Base-by-base conservation (phyloP, 371 early-diverging fungal genomes). In the Paraphysoderma sedebokerense region DNA sequence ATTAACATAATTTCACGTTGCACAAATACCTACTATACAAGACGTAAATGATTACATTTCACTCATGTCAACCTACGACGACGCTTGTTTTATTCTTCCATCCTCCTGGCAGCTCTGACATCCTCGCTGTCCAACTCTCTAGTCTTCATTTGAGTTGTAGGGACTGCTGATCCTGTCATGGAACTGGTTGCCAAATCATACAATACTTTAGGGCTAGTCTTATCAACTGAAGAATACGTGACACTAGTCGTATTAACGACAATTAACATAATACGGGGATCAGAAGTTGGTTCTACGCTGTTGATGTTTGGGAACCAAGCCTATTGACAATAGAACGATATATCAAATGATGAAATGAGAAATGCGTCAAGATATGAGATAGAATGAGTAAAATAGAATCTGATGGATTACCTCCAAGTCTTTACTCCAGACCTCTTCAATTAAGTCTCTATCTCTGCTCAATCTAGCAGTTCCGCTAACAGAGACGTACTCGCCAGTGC, bases 401-500 rank as follows among this genome's bases (percentile, higher is more conserved):
- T n/a, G n/a, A n/a, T n/a, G n/a, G n/a, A n/a, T n/a, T n/a, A n/a
- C n/a, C 40, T 9, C 17, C 1, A 5, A 5, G 40, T 39, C 40
- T 24, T 5, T 4, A 4, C 26, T 39, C 40, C 40, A 39, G 0
- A n/a, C 40, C 5, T 39, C 5, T 2, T 15, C n/a, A 28, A 39
- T 15, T 12, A 39, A 15, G 40, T n/a, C n/a, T 4, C n/a, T 7
- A 28, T 13, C 24, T 12, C n/a, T 28, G 1, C 11, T 5, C 17
- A 39, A 4, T 13, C 15, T n/a, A 6, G 64, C 72, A 11, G 38
- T 58, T 8, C 72, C 68, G 24, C 59, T 54, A 26, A 68, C 54
- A 45, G 61, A 63, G 23, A 63, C 59, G 67, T 69, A 72, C 39
- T 67, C 63, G 24, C 48, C 23, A 4, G 69, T 65, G 27, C 44